Percentiles rank a stretch among this genome's conserved stretches.
Evolutionary conservation across 1,284 basidiomycete species (phyloP).

Genomic region (Vanrija pseudolonga): DNA sequence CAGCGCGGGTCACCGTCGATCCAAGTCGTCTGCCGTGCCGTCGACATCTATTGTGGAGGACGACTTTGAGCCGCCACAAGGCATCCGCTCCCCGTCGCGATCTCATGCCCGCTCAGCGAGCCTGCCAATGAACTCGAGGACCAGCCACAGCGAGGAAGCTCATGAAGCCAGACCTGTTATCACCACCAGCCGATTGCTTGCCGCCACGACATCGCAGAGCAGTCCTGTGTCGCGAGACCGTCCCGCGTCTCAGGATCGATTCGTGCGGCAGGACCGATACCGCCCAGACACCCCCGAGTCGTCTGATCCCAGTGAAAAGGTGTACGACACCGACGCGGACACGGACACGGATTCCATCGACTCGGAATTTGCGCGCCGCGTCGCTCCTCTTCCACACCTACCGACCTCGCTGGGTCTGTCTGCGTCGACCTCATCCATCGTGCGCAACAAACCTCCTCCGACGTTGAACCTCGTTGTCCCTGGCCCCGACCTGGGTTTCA

Average conservation of each 20-base stretch:
- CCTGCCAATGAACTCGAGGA: conserved; percentile 26
- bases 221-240: neutral
- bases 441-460: neutral
- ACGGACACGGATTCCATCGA: conserved; percentile 13
- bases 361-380: conserved; percentile 2
- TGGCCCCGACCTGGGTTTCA: neutral
- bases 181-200: neutral
- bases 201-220: neutral
- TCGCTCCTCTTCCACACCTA: neutral
- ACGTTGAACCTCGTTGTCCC: conserved; percentile 2
- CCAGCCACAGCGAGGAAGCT: neutral
- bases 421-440: conserved; percentile 3
- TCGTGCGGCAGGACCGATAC: too few relatives aligned
- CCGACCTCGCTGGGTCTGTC: neutral
- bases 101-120: conserved; percentile 34
- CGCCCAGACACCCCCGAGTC: neutral
- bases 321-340: conserved; percentile 16
- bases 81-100: neutral
- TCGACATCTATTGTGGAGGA: neutral
- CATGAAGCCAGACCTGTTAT: neutral
- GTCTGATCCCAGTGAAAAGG: neutral
- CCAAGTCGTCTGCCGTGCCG: conserved; percentile 26
- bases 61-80: neutral
- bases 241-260: neutral
- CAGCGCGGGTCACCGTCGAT: conserved; percentile 18